Conservation (phyloP, 2,329 filamentous ascomycete species). For the Cercospora janseana region DNA sequence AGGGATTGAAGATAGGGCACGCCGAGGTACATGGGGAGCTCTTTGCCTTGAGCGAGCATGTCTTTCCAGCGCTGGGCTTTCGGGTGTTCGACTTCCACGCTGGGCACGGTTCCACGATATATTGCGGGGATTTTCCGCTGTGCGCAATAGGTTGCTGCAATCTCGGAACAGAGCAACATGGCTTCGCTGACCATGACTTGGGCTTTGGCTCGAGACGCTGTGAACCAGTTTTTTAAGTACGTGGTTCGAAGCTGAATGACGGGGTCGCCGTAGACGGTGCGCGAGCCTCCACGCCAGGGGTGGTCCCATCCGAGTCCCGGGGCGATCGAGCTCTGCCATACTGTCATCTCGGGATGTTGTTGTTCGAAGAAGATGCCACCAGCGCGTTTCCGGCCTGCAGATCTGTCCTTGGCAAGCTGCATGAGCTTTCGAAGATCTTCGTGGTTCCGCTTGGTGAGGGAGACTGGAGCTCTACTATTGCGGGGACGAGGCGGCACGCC, state of each 20-base stretch:
- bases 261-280: conserved; percentile 45
- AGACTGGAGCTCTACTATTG: conserved; percentile 21
- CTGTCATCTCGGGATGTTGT: conserved; percentile 33
- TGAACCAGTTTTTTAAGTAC: conserved; percentile 38
- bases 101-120: conserved; percentile 44
- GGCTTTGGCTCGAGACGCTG: conserved; percentile 14
- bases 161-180: conserved; percentile 57
- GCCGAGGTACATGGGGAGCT: conserved; percentile 40
- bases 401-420: conserved; percentile 37
- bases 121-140: conserved; percentile 53
- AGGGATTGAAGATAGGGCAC: conserved; percentile 43
- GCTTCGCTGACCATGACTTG: conserved; percentile 43
- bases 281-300: conserved; percentile 40
- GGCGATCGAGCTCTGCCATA: conserved; percentile 37
- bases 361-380: conserved; percentile 42
- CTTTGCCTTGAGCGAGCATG: conserved; percentile 40
- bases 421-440: conserved; percentile 40
- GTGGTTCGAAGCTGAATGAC: conserved; percentile 41
- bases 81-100: conserved; percentile 37
- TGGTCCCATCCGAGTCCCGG: conserved; percentile 44
- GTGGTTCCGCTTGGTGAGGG: conserved; percentile 30
- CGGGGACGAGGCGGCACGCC: conserved; percentile 31
- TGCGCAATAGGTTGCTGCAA: conserved; percentile 53
- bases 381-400: conserved; percentile 35
- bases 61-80: conserved; percentile 38